Percentiles rank a stretch among this genome's conserved stretches.
These are phyloP conservation scores for Pseudogymnoascus sp. DNA, from an alignment of 2,329 filamentous ascomycete species.

Conservation along the genomic window DNA sequence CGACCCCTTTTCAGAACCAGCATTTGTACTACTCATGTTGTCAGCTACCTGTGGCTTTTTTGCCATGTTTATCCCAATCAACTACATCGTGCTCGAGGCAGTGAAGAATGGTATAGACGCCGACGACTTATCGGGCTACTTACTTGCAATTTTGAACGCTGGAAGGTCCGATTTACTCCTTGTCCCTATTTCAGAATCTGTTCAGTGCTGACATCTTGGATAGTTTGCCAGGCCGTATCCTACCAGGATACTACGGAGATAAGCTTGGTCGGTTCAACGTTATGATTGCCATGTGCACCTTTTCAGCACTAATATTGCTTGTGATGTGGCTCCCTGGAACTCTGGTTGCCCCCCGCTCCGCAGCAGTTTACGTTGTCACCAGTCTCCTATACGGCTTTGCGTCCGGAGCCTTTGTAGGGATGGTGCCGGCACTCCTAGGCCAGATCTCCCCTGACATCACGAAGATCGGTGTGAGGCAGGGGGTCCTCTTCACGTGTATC, in stretches of 20 bases:
- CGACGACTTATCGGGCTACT: constrained; percentile 37
- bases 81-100: constrained; percentile 36
- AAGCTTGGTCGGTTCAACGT: constrained; percentile 45
- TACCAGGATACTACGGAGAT: constrained; percentile 44
- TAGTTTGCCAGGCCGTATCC: constrained; percentile 45
- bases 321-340: constrained; percentile 52
- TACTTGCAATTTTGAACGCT: constrained; percentile 44
- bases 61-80: constrained; percentile 30
- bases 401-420: constrained; percentile 39
- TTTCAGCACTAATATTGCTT: constrained; percentile 38
- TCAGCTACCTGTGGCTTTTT: constrained; percentile 36
- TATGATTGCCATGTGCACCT: constrained; percentile 9
- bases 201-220: neutral
- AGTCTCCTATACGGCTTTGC: constrained; percentile 55
- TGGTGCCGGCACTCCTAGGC: constrained; percentile 51
- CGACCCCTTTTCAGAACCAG: constrained; percentile 22
- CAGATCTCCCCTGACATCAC: constrained; percentile 56
- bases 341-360: constrained; percentile 37
- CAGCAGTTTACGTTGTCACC: constrained; percentile 45
- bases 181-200: neutral
- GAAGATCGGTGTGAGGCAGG: constrained; percentile 58
- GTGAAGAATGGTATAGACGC: constrained; percentile 36
- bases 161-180: constrained; percentile 14
- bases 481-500: constrained; percentile 53
- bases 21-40: constrained; percentile 28